Percentiles rank a stretch among this genome's conserved stretches.
Evolutionary conservation across 2,329 filamentous ascomycete genomes (phyloP).

Genomic region (Penicillium sp.): DNA sequence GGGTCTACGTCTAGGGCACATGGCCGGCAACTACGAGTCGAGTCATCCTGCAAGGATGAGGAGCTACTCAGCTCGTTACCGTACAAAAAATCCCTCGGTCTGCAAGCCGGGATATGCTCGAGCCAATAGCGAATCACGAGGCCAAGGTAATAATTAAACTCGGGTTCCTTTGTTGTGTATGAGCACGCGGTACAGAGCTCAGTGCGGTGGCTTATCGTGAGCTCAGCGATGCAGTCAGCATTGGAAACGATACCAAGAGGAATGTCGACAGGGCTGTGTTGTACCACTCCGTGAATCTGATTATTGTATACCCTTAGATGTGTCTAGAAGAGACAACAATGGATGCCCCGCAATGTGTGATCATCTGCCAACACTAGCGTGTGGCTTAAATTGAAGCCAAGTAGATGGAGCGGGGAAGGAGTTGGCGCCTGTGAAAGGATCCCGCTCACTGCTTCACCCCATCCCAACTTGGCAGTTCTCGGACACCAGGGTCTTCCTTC

Average conservation of each 20-base stretch:
- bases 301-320: background rate
- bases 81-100: background rate
- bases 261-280: background rate
- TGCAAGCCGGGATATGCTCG: background rate
- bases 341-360: conserved; percentile 2
- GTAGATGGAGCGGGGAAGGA: conserved; percentile 2
- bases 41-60: background rate
- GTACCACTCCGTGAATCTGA: background rate
- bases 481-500: background rate
- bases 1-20: background rate
- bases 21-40: background rate
- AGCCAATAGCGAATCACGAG: background rate
- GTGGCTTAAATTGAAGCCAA: conserved; percentile 10
- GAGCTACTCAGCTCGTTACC: background rate
- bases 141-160: background rate
- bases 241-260: background rate
- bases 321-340: background rate
- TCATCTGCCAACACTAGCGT: conserved; percentile 6
- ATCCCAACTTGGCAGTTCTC: background rate
- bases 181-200: background rate
- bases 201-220: conserved; percentile 1
- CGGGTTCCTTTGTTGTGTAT: background rate
- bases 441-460: background rate
- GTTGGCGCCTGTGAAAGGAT: background rate
- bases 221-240: conserved; percentile 13